These are phyloP conservation scores for Ophiostoma sp. DNA, from an alignment of 2,329 filamentous ascomycete genomes.

Conservation along the genomic window DNA sequence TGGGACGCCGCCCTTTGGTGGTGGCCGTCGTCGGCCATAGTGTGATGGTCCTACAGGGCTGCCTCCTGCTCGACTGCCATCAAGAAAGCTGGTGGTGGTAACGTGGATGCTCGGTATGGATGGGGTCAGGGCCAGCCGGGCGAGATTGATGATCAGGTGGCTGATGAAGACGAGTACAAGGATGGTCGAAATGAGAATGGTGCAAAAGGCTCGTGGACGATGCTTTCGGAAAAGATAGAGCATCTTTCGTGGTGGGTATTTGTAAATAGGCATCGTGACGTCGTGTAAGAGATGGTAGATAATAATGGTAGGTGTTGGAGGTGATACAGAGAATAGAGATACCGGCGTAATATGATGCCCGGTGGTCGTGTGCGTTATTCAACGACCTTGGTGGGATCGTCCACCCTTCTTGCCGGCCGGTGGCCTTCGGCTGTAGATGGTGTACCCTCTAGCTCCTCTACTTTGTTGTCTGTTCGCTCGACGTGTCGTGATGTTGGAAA, in stretches of 20 bases:
- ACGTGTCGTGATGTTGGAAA: neutral
- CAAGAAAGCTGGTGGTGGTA: neutral
- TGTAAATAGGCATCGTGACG: neutral
- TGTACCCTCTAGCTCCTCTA: too few relatives aligned
- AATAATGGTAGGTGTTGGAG: neutral
- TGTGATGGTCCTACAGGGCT: neutral
- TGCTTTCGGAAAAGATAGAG: neutral
- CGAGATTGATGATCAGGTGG: neutral
- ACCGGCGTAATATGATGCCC: too few relatives aligned
- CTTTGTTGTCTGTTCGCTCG: neutral
- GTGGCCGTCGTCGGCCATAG: neutral
- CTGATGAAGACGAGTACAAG: neutral
- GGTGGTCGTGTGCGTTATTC: too few relatives aligned
- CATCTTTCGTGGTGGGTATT: neutral
- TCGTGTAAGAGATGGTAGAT: neutral
- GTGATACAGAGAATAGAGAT: too few relatives aligned
- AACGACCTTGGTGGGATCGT: neutral
- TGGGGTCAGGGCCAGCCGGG: neutral
- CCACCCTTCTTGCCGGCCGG: neutral
- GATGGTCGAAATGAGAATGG: neutral
- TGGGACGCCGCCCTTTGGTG: constrained; percentile 17
- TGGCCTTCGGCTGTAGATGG: neutral
- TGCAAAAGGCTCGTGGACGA: neutral
- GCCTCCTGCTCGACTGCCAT: neutral
- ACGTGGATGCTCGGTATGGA: neutral